Conservation (phyloP, 2,329 filamentous ascomycete species). For the Coniella vitis region DNA sequence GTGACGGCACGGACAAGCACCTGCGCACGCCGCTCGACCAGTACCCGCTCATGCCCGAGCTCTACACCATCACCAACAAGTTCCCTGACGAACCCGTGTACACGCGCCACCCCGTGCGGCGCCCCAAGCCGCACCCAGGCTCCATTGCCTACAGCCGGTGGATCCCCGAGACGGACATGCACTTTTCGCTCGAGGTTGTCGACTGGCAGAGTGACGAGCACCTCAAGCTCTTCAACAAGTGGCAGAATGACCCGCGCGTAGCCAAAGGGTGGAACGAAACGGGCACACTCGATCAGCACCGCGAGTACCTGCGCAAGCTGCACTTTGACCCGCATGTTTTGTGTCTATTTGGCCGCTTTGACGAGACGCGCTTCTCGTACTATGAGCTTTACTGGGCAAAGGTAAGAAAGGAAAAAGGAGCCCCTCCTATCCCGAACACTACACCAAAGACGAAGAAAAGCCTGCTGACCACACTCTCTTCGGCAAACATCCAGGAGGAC, state of each 20-base stretch:
- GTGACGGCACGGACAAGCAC: conserved; percentile 27
- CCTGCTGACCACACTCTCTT: no score
- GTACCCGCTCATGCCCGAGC: conserved; percentile 34
- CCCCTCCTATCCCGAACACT: no score
- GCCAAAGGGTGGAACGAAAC: conserved; percentile 73
- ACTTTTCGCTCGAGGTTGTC: conserved; percentile 64
- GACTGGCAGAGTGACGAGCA: conserved; percentile 59
- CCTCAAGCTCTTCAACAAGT: conserved; percentile 61
- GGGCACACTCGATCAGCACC: conserved; percentile 64
- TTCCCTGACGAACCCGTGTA: conserved; percentile 37
- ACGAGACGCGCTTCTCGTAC: conserved; percentile 63
- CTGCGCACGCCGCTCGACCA: conserved; percentile 21
- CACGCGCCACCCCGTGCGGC: conserved; percentile 54
- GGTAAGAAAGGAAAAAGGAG: no score
- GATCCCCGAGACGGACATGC: conserved; percentile 64
- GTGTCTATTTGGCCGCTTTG: conserved; percentile 60
- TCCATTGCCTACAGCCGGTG: conserved; percentile 67
- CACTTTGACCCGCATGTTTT: conserved; percentile 64
- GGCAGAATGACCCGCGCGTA: conserved; percentile 74
- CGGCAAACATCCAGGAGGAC: conserved; percentile 48
- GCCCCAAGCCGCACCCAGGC: conserved; percentile 61
- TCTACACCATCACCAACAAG: conserved; percentile 38
- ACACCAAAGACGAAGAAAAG: no score
- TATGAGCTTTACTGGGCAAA: conserved; percentile 73
- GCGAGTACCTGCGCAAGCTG: conserved; percentile 59